Evolutionary conservation across 495 filamentous ascomycete genomes (phyloP), one percentile per base, ranked within the genome.

Genomic region (Tuber melanosporum): DNA sequence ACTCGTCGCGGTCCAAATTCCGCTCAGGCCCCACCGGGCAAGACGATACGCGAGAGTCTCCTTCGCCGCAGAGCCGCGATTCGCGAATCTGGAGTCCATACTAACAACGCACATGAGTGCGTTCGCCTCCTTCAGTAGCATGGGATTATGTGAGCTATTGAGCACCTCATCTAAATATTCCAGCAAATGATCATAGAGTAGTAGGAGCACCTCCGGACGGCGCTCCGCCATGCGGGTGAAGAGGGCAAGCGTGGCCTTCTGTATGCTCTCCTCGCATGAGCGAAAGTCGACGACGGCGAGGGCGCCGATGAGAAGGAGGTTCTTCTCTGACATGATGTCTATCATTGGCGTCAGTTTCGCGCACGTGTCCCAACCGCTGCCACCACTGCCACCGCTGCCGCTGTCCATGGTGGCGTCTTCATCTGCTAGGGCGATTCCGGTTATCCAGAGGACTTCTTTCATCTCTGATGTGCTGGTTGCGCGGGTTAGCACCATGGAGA

Each of bases 271-370:
- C 57, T 82, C 82, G 42, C 78, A 82, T 15, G 75, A 78, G 41
- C 82, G 79, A 70, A 83, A 82, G 69, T 83, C 82, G 20, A 83
- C 78, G 26, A 83, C 77, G n/a, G 75, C 77, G 66, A 83, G 72
- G 2, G 80, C 72, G 6, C 79, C 82, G 41, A 66, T 81, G 14
- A 83, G 47, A 17, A 83, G 74, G 52, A 83, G 75, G 43, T 74
- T 80, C n/a, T 79, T 71, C 41, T 83, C 79, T n/a, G 71, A 74
- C 82, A 83, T 83, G 1, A 17, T 32, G 17, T 81, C 81, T 20
- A 83, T 79, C 26, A 81, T 45, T 7, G 82, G 82, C 9, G 62
- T 78, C 77, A 80, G 57, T 43, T 80, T 80, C 43, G n/a, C 70
- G 43, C 76, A 80, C 43, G 15, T 66, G 32, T 66, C 57, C 0